Conservation (phyloP, 139 green algal genomes). For the Chlorella sp. region DNA sequence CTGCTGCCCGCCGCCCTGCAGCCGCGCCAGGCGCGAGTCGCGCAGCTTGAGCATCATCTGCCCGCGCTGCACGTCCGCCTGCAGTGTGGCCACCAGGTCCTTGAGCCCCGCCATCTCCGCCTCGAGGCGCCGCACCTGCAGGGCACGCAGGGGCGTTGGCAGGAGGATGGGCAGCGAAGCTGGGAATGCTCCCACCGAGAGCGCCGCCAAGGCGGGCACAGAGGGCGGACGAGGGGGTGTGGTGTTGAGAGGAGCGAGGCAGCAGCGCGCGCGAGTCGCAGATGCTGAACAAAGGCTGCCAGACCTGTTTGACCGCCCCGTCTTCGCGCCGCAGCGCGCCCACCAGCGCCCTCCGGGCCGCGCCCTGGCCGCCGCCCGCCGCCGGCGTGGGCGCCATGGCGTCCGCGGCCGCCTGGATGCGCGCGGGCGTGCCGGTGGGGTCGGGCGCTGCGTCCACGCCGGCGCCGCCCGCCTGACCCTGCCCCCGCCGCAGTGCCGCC, state of each 20-base stretch:
- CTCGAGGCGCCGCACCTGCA: slow-evolving; percentile 46
- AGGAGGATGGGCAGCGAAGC: no score
- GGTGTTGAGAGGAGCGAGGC: no score
- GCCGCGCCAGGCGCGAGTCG: slow-evolving; percentile 42
- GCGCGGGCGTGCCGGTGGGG: slow-evolving; percentile 4
- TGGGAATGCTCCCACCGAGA: no score
- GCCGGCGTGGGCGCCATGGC: neutral
- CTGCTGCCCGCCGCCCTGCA: slow-evolving; percentile 28
- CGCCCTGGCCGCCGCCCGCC: neutral
- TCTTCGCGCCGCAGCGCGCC: slow-evolving; percentile 51
- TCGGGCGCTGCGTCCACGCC: neutral
- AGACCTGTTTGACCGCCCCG: slow-evolving; percentile 27
- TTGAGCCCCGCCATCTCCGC: slow-evolving; percentile 51
- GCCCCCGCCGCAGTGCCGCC: neutral
- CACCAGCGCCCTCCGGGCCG: slow-evolving; percentile 26
- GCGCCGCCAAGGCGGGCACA: no score
- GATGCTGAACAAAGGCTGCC: no score
- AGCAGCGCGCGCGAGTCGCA: no score
- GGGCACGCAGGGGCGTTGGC: no score
- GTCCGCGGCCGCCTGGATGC: neutral
- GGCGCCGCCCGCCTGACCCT: neutral
- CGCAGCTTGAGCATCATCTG: slow-evolving; percentile 57
- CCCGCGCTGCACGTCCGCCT: slow-evolving; percentile 49
- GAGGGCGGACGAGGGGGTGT: no score
- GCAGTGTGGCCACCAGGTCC: slow-evolving; percentile 40